phyloP scores from a whole-genome alignment of 306 rosid genomes.

The Amphicarpaea edgeworthii region DNA sequence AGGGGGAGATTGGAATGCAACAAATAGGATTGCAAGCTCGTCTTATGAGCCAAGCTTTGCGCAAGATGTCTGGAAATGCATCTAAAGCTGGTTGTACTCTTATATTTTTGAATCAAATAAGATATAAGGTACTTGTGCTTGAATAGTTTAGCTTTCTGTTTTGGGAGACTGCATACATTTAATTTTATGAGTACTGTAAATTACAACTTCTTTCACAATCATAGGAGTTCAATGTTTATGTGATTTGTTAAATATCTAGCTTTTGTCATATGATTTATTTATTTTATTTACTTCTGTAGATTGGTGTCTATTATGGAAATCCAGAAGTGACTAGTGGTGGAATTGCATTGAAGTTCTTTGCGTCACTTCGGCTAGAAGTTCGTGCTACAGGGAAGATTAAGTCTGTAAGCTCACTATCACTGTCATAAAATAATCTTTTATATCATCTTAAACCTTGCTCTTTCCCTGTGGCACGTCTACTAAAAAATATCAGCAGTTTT shows the following conservation, averaged over 20 bases:
- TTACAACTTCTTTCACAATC: conserved; percentile 27
- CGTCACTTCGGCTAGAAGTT: conserved; percentile 95
- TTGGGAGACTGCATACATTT: conserved; percentile 12
- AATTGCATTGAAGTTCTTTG: conserved; percentile 96
- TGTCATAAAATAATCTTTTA: conserved; percentile 24
- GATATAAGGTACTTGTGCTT: conserved; percentile 82
- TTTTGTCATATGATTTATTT: conserved; percentile 35
- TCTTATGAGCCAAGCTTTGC: conserved; percentile 98
- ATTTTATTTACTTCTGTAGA: conserved; percentile 60
- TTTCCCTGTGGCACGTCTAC: conserved; percentile 1
- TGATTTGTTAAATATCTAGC: conserved; percentile 4
- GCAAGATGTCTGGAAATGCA: conserved; percentile 99
- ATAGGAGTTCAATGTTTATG: conserved; percentile 8
- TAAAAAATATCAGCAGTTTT: conserved; percentile 19
- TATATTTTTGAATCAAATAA: conserved; percentile 92
- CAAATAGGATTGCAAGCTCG: conserved; percentile 99
- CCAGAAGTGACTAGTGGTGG: conserved; percentile 99
- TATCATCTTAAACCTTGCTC: conserved; percentile 30
- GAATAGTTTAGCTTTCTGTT: conserved; percentile 24
- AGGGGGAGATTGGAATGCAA: conserved; percentile 99
- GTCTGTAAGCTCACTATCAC: conserved; percentile 78
- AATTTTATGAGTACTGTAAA: neutral
- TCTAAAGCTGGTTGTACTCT: conserved; percentile 99
- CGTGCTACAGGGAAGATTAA: conserved; percentile 96
- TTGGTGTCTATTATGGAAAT: conserved; percentile 97